Evolutionary conservation across 1,139 yeast species (phyloP), one percentile per base, ranked within the genome.

Genomic region (Entelexis sorbosivorans): DNA sequence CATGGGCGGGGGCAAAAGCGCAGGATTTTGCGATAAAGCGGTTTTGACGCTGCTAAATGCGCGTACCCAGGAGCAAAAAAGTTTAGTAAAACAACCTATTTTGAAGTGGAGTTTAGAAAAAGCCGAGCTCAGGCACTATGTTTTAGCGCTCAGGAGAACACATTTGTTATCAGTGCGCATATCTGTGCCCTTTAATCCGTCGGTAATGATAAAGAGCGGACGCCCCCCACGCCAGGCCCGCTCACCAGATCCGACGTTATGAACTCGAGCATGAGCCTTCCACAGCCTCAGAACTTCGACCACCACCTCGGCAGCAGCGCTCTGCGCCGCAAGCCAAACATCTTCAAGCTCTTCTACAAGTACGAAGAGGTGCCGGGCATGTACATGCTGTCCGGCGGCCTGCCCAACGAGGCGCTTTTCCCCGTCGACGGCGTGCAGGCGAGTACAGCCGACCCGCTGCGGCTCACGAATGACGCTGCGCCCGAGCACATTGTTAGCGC

Each of bases 251-350:
- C 22, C 6, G 10, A 16, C 16, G 6, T 19, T 16, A 22, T 9
- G 13, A 22, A 36, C 19, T 17, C 19, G 5, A 28, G 16, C n/a
- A 38, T 40, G 51, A 19, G 20, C 9, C 36, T 49, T 2, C 52
- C 51, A 1, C 51, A 48, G 22, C 58, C 61, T 5, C 38, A 55
- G 44, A 89, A 85, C 65, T 73, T 87, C 56, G 65, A 78, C 28
- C 86, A 85, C 66, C 74, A 79, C 59, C 74, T 81, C 58, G 82
- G 94, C 17, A 75, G 69, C 6, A 89, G 83, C 66, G 78, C 94
- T 33, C 72, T 72, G 55, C 71, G 79, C 10, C 81, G 95, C 69
- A 70, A 73, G 52, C 74, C 79, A 38, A 84, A 93, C 28, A 79
- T 82, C 20, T 74, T 86, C 69, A 87, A 86, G 67, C 66, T 77